Percentiles rank a stretch among this genome's conserved stretches.
Conservation (phyloP, 768 basidiomycete genomes). For the Kwoniella heveanensis region DNA sequence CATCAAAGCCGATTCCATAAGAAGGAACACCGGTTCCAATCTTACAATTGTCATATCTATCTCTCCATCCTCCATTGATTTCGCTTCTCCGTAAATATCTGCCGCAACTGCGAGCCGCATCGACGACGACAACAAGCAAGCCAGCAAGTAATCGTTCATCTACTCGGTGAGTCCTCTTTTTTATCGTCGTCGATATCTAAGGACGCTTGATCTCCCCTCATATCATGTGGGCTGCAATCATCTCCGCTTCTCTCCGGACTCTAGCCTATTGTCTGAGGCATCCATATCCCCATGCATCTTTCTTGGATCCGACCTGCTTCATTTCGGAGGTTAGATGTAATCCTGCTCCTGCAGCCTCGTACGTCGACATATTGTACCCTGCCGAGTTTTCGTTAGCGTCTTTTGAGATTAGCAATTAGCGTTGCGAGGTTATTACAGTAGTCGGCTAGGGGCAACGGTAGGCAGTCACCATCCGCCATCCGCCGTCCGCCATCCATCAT, state of each 20-base stretch:
- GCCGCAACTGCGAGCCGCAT: neutral
- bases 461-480: constrained; percentile 2
- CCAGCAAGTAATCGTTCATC: too few relatives aligned
- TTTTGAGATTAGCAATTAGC: constrained; percentile 3
- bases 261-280: too few relatives aligned
- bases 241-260: too few relatives aligned
- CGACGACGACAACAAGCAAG: too few relatives aligned
- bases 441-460: neutral
- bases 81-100: neutral
- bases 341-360: neutral
- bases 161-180: too few relatives aligned
- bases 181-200: too few relatives aligned
- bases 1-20: constrained; percentile 4
- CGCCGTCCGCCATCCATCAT: too few relatives aligned
- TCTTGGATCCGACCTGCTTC: too few relatives aligned
- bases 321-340: too few relatives aligned
- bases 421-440: neutral
- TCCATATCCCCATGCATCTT: too few relatives aligned
- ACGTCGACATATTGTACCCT: neutral
- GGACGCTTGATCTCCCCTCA: too few relatives aligned
- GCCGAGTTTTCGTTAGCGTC: neutral
- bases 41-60: neutral
- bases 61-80: neutral
- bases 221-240: too few relatives aligned
- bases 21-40: neutral